Evolutionary conservation across 371 early-diverging fungal species (phyloP), one percentile per base, ranked within the genome.

Genomic region (Mortierella sp.): DNA sequence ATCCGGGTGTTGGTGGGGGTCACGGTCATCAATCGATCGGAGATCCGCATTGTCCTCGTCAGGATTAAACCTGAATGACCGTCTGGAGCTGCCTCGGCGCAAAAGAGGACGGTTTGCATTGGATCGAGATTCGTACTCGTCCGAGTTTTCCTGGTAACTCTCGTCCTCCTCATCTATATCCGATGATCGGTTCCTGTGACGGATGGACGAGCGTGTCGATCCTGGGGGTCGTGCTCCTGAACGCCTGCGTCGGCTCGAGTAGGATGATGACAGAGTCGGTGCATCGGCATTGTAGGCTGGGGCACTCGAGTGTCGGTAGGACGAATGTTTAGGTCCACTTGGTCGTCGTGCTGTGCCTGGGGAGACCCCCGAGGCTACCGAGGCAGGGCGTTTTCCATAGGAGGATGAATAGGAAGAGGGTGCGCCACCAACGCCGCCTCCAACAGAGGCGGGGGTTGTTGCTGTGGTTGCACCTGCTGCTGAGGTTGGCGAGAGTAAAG

Each of bases 111-210:
- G 63, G 58, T 48, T 71, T 21, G 76, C 64, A 46, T 72, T 60
- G 3, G 57, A 30, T 4, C 63, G 63, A 19, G 53, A 50, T 37
- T 59, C 23, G 44, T 66, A 51, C 9, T 64, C 69, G 21, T 72
- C 77, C 45, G 64, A 68, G n/a, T 74, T 70, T 6, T 62, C 68
- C 7, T 69, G 43, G 1, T 57, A 50, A 28, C 57, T 62, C 30
- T 74, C 80, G 16, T 70, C 64, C 45, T 75, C 75, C 15, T 77
- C 77, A 43, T 77, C 77, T 29, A 72, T 68, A 48, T 72, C 77
- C 0, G 76, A 75, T 7, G 75, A 75, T 15, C 66, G 76, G 61
- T 60, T 76, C 12, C 72, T 55, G 7, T 47, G 72, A 7, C 69
- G 72, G 29, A 77, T 64, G 45, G 77, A 77, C 14, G 77, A 77